Percentiles rank a stretch among this genome's conserved stretches.
These are phyloP conservation scores for Nepenthes mirabilis DNA, from an alignment of 148 eudicot species.

Conservation along the genomic window DNA sequence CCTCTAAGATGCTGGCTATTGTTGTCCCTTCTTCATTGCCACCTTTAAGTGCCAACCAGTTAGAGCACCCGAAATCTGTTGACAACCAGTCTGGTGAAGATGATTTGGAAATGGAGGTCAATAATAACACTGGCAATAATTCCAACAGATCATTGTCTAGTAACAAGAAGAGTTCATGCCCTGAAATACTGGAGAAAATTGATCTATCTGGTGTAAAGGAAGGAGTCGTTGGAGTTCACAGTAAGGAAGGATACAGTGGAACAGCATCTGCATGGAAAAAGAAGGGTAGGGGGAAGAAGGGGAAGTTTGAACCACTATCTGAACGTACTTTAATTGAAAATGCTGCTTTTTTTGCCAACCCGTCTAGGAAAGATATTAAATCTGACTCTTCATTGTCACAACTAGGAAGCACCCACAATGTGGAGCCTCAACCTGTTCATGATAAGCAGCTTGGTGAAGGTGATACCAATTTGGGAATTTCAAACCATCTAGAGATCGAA, in stretches of 20 bases:
- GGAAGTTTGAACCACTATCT: neutral
- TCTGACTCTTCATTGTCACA: no score
- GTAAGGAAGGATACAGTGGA: neutral
- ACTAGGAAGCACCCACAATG: neutral
- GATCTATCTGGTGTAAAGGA: neutral
- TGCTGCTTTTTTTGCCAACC: neutral
- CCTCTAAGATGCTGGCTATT: slow-evolving; percentile 3
- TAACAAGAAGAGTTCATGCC: neutral
- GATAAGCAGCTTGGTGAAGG: neutral
- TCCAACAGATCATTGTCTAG: neutral
- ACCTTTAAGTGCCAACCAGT: slow-evolving; percentile 1
- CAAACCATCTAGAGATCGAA: neutral
- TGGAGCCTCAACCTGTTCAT: neutral
- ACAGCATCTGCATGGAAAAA: neutral
- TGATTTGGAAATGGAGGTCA: neutral
- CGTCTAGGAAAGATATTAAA: neutral
- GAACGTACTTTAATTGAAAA: neutral
- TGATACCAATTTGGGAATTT: neutral
- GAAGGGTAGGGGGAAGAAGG: neutral
- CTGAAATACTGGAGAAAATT: neutral
- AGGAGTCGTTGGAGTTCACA: neutral
- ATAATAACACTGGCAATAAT: neutral
- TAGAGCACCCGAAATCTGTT: neutral
- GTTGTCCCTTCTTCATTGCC: slow-evolving; percentile 1
- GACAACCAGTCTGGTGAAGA: slow-evolving; percentile 2